Percentiles rank a stretch among this genome's conserved stretches.
These are phyloP conservation scores for Euphorbia schlechtendalii DNA, from an alignment of 441 rosid species.

Conservation along the genomic window DNA sequence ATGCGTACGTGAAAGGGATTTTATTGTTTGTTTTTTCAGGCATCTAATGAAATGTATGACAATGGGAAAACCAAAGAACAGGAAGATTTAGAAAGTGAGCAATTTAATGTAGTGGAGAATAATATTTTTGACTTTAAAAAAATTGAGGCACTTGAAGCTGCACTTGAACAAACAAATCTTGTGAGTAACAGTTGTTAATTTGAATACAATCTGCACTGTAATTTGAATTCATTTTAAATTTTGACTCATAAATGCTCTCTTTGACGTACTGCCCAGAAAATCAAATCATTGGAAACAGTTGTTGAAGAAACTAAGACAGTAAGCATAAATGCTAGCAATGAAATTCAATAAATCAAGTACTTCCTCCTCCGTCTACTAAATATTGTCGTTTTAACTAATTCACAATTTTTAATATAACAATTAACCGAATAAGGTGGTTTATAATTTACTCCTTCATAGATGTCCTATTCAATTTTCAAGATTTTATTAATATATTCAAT, in stretches of 20 bases:
- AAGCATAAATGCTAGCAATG: slow-evolving; percentile 8
- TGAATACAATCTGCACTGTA: too few species aligned
- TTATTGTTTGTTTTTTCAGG: slow-evolving; percentile 33
- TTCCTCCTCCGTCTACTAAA: too few species aligned
- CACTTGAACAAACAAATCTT: slow-evolving; percentile 26
- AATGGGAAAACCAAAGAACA: slow-evolving; percentile 14
- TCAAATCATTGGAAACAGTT: slow-evolving; percentile 24
- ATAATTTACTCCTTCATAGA: too few species aligned
- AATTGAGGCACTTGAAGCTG: slow-evolving; percentile 29
- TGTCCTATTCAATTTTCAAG: too few species aligned
- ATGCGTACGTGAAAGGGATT: too few species aligned
- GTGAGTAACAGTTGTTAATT: slow-evolving; percentile 18
- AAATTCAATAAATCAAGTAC: neutral
- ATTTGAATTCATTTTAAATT: neutral
- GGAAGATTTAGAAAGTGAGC: slow-evolving; percentile 5
- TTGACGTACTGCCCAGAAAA: slow-evolving; percentile 13
- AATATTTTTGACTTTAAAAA: slow-evolving; percentile 18
- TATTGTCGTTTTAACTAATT: too few species aligned
- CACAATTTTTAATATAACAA: too few species aligned
- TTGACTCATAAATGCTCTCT: neutral
- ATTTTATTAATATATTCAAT: too few species aligned
- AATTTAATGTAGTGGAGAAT: neutral
- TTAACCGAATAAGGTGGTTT: too few species aligned
- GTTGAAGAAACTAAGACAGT: slow-evolving; percentile 33
- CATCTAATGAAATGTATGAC: slow-evolving; percentile 23